These are phyloP conservation scores for Phaffomyces antillensis DNA, from an alignment of 805 yeast genomes.

Conservation along the genomic window DNA sequence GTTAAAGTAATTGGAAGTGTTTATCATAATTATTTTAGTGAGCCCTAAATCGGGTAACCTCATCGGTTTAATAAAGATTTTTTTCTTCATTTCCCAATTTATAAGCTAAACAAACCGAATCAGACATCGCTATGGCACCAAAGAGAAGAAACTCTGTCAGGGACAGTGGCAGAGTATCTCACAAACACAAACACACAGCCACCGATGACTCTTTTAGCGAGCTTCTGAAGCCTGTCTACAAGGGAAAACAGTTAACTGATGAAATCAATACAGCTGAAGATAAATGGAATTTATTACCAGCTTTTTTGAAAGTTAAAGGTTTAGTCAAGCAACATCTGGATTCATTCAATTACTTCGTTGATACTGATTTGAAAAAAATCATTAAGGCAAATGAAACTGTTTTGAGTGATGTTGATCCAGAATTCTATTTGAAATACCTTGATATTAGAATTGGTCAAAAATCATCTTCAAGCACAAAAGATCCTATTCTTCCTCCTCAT, in stretches of 20 bases:
- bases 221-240: conserved; percentile 70
- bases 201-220: conserved; percentile 66
- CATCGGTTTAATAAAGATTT: conserved; percentile 5
- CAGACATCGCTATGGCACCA: conserved; percentile 11
- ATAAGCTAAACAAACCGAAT: background rate
- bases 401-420: conserved; percentile 93
- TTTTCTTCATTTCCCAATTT: background rate
- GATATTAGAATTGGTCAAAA: conserved; percentile 89
- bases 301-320: conserved; percentile 92
- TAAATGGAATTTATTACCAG: conserved; percentile 95
- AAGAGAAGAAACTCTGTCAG: conserved; percentile 20
- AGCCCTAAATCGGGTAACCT: conserved; percentile 9
- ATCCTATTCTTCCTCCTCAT: conserved; percentile 77
- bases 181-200: conserved; percentile 16
- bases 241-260: conserved; percentile 83
- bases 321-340: conserved; percentile 95
- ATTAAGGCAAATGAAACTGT: conserved; percentile 85
- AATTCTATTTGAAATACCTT: conserved; percentile 84
- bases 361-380: conserved; percentile 86
- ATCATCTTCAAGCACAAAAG: conserved; percentile 46
- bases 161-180: conserved; percentile 4
- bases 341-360: conserved; percentile 96
- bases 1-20: too few species aligned
- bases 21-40: too few species aligned
- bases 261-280: conserved; percentile 88